A percentile compares a stretch with the other conserved stretches of the same genome.
Conservation (phyloP, 176 grass and related monocot species). For the Zoysia pacifica region DNA sequence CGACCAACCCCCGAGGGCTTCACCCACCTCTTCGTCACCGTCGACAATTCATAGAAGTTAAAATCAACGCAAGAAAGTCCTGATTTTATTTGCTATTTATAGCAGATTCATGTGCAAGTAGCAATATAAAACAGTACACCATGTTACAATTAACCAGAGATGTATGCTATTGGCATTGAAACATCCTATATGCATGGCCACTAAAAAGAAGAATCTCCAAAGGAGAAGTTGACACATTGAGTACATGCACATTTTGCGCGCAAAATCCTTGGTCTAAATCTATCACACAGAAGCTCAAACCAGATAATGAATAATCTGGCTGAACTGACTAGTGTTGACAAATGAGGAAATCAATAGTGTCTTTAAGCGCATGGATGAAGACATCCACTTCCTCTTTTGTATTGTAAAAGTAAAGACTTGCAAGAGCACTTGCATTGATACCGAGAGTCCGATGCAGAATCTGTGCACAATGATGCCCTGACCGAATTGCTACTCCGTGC, state of each 20-base stretch:
- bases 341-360: conserved; percentile 68
- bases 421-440: conserved; percentile 77
- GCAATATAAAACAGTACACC: neutral
- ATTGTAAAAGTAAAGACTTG: conserved; percentile 94
- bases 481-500: conserved; percentile 82
- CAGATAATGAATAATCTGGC: neutral
- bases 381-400: conserved; percentile 85
- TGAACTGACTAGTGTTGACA: conserved; percentile 30
- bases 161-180: neutral
- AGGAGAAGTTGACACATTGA: neutral
- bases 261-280: neutral
- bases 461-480: conserved; percentile 93
- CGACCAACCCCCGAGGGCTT: too few species aligned
- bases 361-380: conserved; percentile 68
- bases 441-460: conserved; percentile 74
- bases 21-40: too few species aligned
- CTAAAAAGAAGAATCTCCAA: neutral
- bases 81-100: neutral
- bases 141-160: neutral
- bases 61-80: too few species aligned
- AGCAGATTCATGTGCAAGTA: neutral
- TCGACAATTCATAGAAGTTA: too few species aligned
- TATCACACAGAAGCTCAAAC: conserved; percentile 8
- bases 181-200: neutral
- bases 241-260: neutral